Evolutionary conservation across 148 eudicot genomes (phyloP), one percentile per base, ranked within the genome.

Genomic region (Rheum nobile): DNA sequence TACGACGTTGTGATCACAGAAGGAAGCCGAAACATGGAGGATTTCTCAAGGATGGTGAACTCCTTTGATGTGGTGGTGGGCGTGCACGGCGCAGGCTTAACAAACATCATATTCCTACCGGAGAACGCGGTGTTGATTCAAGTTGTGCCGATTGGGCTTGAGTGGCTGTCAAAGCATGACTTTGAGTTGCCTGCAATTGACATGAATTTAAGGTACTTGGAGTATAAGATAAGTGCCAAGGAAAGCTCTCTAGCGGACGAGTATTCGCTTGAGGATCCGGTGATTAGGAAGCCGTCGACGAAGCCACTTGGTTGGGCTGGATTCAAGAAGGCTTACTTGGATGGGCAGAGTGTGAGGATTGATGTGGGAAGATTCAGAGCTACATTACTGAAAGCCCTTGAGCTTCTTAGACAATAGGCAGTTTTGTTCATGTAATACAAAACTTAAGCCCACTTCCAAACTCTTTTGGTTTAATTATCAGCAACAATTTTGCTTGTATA

Each of bases 61-160:
- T 81, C 87, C 0, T 78, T 77, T 35, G 95, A 92, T 77, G 88
- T 89, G 47, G 75, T 88, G 80, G 71, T 89, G 79, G 95, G 89
- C 22, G 89, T 88, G 21, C 97, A 91, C 72, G 97, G 97, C 17
- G 94, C 97, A 13, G 92, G 97, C 2, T 68, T 89, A 8, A 88
- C 94, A 46, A 89, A 89, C 80, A 83, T 81, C 52, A 75, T 91
- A 69, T 91, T 85, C 34, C 78, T 91, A 0, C 94, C 92, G 0
- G 82, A 79, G 63, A 83, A 82, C 41, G 90, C 92, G 1, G 84
- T 85, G n/a, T 59, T 89, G 0, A 84, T 91, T 41, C 90, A 91
- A 72, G 79, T 89, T n/a, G 74, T 89, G n/a, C 90, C 92, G 1
- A 24, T 82, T 16, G 90, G 91, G 9, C 57, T 80, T 55, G 83